These are phyloP conservation scores for Dothiorella sarmentorum DNA, from an alignment of 2,329 filamentous ascomycete species.

Conservation along the genomic window DNA sequence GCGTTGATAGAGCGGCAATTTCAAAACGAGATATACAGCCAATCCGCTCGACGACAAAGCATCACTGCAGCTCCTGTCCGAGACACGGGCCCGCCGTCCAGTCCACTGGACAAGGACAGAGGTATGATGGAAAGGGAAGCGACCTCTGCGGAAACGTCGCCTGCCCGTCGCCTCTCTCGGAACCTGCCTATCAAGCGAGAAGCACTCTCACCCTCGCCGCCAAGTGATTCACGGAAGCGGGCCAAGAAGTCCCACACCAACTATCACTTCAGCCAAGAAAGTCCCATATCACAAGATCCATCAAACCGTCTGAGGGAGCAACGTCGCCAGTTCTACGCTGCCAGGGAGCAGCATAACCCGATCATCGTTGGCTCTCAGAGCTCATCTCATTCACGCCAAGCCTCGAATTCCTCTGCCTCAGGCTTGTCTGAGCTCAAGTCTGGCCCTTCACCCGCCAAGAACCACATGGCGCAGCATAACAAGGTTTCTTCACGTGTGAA, in stretches of 20 bases:
- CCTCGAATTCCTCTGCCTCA: constrained; percentile 12
- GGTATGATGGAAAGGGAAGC: neutral
- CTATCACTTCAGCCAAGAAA: constrained; percentile 19
- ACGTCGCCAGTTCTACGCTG: constrained; percentile 15
- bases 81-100: neutral
- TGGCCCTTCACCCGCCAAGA: neutral
- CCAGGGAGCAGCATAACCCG: neutral
- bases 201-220: neutral
- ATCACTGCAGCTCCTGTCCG: neutral
- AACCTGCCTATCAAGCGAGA: neutral
- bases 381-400: neutral
- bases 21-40: neutral
- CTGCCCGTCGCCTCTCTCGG: neutral
- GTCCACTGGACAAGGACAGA: neutral
- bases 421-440: neutral
- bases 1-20: constrained; percentile 1
- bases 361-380: too few species aligned
- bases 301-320: neutral
- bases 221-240: neutral
- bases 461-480: neutral
- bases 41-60: neutral
- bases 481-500: neutral
- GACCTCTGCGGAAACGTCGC: neutral
- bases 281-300: constrained; percentile 6
- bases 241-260: neutral